Conservation (phyloP, 352 stramenopile genomes). For the Pythium plurisporium region DNA sequence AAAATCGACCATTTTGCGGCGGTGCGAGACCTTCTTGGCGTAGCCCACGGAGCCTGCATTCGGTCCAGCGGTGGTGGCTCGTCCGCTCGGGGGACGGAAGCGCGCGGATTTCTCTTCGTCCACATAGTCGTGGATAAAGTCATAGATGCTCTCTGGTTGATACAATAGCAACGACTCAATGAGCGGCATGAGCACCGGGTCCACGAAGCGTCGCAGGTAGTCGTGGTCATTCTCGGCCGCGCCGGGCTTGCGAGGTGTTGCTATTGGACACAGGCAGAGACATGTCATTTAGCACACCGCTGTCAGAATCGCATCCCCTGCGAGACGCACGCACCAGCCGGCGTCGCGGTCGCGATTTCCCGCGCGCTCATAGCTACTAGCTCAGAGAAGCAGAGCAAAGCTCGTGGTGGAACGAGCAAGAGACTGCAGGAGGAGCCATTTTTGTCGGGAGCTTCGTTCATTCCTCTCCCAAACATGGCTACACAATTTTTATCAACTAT, state of each 20-base stretch:
- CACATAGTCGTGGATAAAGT: slow-evolving; percentile 79
- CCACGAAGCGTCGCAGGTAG: slow-evolving; percentile 70
- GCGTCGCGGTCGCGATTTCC: too few relatives aligned
- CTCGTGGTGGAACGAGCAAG: too few relatives aligned
- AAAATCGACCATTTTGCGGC: slow-evolving; percentile 76
- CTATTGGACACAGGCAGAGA: neutral
- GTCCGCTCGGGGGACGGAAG: slow-evolving; percentile 22
- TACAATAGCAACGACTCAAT: slow-evolving; percentile 79
- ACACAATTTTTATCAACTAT: too few relatives aligned
- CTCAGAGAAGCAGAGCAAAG: too few relatives aligned
- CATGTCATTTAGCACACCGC: neutral
- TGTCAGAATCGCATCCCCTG: neutral
- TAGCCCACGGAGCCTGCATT: slow-evolving; percentile 35
- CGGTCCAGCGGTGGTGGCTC: neutral
- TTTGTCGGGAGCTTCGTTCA: too few relatives aligned
- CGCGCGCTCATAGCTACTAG: too few relatives aligned
- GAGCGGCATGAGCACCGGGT: slow-evolving; percentile 78
- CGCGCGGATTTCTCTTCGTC: slow-evolving; percentile 46
- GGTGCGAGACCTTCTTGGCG: slow-evolving; percentile 65
- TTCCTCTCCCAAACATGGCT: too few relatives aligned
- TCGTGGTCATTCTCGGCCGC: slow-evolving; percentile 62
- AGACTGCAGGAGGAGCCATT: too few relatives aligned
- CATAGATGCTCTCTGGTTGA: slow-evolving; percentile 73
- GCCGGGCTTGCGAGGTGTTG: slow-evolving; percentile 25
- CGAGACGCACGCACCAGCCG: neutral